Evolutionary conservation across 495 filamentous ascomycete genomes (phyloP), one percentile per base, ranked within the genome.

Genomic region (Penicillium ucsense): DNA sequence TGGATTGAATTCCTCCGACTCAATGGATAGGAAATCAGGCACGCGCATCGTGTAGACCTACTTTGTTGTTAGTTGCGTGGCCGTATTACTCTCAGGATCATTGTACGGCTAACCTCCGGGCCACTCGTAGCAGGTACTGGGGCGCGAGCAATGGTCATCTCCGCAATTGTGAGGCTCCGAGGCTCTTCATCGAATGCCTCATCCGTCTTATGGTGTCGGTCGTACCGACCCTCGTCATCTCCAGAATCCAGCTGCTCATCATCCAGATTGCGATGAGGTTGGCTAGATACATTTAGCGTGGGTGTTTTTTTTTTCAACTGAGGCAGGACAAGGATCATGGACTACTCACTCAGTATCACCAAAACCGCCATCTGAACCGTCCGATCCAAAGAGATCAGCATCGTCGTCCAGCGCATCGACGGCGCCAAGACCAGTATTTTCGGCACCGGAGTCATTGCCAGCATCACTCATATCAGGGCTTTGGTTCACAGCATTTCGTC

Each of bases 171-270:
- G 46, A 72, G 64, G 8, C 62, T 66, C 45, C 71, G 61, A n/a
- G 55, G 75, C 58, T 65, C 73, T 49, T 59, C 69, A 48, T 57
- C 63, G 43, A 55, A 59, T 47, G 48, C 62, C 57, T 75, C 75
- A n/a, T 79, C 75, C 50, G 72, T 70, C 38, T 73, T 66, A 41
- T 54, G 61, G 10, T 54, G 51, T 7, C 77, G 73, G 58, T 84
- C 80, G 48, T 62, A 59, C 36, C 79, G 69, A 41, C 67, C 77
- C 48, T 78, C 72, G 54, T 89, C 86, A 52, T 84, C 82, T n/a
- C 83, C 89, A 7, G 89, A 95, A 49, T 83, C 86, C 2, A 94
- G 68, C 29, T 89, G 87, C 39, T 80, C 75, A 58, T 94, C 88
- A 47, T 84, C 77, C 10, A 88, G 66, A 46, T 71, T 72, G 44